Conservation (phyloP, 2,329 filamentous ascomycete species). For the Colletotrichum noveboracense region DNA sequence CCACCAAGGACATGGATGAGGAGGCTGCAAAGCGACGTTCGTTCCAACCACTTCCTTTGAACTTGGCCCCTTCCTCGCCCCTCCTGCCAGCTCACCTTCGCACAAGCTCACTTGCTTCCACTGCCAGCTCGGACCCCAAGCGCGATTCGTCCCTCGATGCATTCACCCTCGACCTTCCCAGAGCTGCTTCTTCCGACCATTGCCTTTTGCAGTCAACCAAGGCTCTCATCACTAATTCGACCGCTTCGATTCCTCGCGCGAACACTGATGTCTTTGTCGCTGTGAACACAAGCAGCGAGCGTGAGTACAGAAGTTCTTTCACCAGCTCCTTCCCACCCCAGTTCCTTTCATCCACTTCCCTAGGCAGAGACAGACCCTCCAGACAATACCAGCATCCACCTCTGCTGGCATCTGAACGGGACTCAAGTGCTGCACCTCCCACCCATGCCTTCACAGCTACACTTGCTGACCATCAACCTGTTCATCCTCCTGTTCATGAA, state of each 20-base stretch:
- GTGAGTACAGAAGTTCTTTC: not conserved
- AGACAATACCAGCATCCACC: not conserved
- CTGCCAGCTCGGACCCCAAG: not conserved
- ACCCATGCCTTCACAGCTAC: not conserved
- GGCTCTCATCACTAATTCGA: not conserved
- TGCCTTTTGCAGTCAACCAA: not conserved
- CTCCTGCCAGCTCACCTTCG: not conserved
- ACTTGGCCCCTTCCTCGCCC: slow-evolving; percentile 7
- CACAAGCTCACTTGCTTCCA: not conserved
- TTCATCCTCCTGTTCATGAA: not conserved
- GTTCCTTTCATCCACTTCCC: not conserved
- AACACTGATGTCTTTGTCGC: not conserved
- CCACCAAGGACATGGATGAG: not conserved
- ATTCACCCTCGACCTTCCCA: not conserved
- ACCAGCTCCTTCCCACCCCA: not conserved
- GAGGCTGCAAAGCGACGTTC: not conserved
- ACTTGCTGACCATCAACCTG: not conserved
- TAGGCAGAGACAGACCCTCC: not conserved
- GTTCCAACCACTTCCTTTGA: slow-evolving; percentile 8
- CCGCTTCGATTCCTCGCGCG: not conserved
- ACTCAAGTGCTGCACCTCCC: not conserved
- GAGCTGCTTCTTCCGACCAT: not conserved
- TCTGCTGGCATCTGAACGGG: not conserved
- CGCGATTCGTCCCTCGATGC: not conserved
- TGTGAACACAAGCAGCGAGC: not conserved